Conservation (phyloP, 116 monocot genomes). For the Trichopus zeylanicus region DNA sequence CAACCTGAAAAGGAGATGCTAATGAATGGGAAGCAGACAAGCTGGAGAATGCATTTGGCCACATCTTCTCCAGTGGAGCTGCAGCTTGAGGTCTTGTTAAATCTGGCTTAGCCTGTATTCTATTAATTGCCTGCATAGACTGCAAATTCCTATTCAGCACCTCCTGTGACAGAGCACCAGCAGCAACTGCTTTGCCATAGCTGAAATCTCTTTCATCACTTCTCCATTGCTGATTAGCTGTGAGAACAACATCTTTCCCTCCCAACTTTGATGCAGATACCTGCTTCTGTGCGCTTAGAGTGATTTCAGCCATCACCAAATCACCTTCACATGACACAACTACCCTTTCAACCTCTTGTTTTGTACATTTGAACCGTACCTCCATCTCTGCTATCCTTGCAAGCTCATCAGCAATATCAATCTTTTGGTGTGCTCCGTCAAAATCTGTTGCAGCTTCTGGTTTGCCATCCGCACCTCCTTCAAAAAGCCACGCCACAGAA, state of each 20-base stretch:
- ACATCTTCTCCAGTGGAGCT: constrained; percentile 24
- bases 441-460: constrained; percentile 18
- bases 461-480: constrained; percentile 42
- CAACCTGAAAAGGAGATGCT: constrained; percentile 20
- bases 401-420: constrained; percentile 79
- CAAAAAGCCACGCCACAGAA: constrained; percentile 70
- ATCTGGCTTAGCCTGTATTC: constrained; percentile 23
- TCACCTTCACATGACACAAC: constrained; percentile 79
- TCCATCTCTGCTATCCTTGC: constrained; percentile 57
- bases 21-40: constrained; percentile 12
- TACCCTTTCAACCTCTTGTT: constrained; percentile 84
- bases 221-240: constrained; percentile 17
- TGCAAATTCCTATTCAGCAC: constrained; percentile 18
- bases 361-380: constrained; percentile 59
- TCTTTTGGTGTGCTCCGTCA: constrained; percentile 41
- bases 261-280: constrained; percentile 25
- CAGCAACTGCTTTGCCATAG: constrained; percentile 21
- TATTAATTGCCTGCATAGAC: constrained; percentile 17
- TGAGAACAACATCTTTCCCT: constrained; percentile 19
- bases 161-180: constrained; percentile 12
- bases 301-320: constrained; percentile 54
- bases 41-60: constrained; percentile 4
- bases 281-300: constrained; percentile 49
- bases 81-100: constrained; percentile 19
- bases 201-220: constrained; percentile 45